phyloP scores from a whole-genome alignment of 139 green algal genomes.

The Edaphochlamys debaryana region DNA sequence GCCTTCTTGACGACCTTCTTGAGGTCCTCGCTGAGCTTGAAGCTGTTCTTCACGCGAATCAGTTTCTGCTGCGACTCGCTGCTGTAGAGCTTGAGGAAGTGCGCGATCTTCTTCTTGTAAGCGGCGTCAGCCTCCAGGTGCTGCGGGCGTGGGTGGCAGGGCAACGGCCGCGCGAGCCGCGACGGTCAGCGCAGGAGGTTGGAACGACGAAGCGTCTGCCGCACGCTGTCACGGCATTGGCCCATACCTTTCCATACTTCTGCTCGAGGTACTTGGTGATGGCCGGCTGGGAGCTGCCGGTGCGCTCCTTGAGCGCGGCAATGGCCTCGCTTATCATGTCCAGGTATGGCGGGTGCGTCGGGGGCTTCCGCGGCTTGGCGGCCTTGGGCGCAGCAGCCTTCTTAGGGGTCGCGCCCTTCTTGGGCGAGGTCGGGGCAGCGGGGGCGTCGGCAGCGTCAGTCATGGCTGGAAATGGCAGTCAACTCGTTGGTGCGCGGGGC shows the following conservation, averaged over 20 bases:
- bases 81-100: constrained; percentile 59
- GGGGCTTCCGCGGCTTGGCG: constrained; percentile 37
- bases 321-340: constrained; percentile 73
- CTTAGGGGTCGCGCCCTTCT: too few relatives aligned
- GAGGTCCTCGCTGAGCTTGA: constrained; percentile 69
- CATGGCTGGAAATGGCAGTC: too few relatives aligned
- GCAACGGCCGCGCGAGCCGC: neutral
- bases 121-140: constrained; percentile 2
- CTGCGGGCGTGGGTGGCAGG: neutral
- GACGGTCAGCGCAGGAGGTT: too few relatives aligned
- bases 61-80: constrained; percentile 70
- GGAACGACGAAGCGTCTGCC: neutral
- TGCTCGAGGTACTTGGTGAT: constrained; percentile 81
- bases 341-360: constrained; percentile 49
- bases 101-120: constrained; percentile 64
- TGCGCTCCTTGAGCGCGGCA: constrained; percentile 78
- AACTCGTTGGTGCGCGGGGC: too few relatives aligned
- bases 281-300: constrained; percentile 67
- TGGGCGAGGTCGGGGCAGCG: too few relatives aligned
- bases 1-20: too few relatives aligned
- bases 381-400: too few relatives aligned
- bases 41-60: constrained; percentile 75
- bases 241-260: constrained; percentile 54
- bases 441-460: too few relatives aligned
- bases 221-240: neutral